These are phyloP conservation scores for Pseudotsuga menziesii DNA, from an alignment of 75 land plant genomes.

Conservation along the genomic window DNA sequence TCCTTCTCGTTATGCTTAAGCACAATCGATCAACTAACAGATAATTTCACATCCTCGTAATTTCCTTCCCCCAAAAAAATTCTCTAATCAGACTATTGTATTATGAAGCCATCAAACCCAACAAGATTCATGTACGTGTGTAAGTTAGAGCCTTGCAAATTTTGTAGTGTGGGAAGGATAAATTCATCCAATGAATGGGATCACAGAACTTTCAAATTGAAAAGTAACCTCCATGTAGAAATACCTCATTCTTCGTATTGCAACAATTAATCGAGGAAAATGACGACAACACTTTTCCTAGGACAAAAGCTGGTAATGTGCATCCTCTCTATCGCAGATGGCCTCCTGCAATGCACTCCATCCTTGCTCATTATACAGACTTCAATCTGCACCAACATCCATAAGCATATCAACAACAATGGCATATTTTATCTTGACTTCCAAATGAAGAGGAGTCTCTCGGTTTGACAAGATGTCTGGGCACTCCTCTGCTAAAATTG, in stretches of 20 bases:
- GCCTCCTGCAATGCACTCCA: no score
- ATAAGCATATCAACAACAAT: no score
- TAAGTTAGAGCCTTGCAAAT: constrained; percentile 37
- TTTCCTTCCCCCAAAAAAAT: constrained; percentile 20
- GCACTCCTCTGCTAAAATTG: no score
- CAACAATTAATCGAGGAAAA: constrained; percentile 22
- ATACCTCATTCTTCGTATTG: constrained; percentile 16
- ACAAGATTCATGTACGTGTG: constrained; percentile 33
- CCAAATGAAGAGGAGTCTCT: no score
- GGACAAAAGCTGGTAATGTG: constrained; percentile 23
- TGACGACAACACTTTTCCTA: constrained; percentile 29
- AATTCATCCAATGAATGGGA: constrained; percentile 27
- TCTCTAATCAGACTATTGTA: constrained; percentile 17
- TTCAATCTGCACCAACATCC: no score
- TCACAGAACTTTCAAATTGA: constrained; percentile 45
- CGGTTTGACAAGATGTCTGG: no score
- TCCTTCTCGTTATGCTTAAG: constrained; percentile 17
- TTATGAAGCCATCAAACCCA: constrained; percentile 20
- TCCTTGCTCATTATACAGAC: no score
- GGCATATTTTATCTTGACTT: no score
- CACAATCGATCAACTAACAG: constrained; percentile 12
- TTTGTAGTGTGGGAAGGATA: constrained; percentile 31
- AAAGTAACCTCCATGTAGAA: constrained; percentile 42
- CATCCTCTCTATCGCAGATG: constrained; percentile 21
- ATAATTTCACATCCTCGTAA: constrained; percentile 12